Conservation (phyloP, 495 filamentous ascomycete genomes). For the Tetracladium setigerum region DNA sequence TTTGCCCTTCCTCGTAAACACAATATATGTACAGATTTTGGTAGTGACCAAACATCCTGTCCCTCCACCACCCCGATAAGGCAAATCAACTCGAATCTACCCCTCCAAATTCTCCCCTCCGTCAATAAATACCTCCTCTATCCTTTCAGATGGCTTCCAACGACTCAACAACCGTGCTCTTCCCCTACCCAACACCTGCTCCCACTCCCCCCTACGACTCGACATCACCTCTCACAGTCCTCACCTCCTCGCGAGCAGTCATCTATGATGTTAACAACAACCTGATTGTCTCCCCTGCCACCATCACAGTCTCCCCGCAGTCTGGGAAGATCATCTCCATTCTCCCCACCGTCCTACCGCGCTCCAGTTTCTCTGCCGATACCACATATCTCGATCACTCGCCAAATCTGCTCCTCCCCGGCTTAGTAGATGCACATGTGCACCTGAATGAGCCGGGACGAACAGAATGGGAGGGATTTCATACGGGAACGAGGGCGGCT, state of each 20-base stretch:
- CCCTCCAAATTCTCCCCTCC: background rate
- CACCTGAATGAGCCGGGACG: conserved; percentile 96
- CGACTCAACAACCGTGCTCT: conserved; percentile 16
- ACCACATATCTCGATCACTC: conserved; percentile 77
- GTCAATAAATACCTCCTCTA: background rate
- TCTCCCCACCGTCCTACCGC: conserved; percentile 63
- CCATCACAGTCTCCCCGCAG: conserved; percentile 66
- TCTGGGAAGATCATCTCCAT: conserved; percentile 84
- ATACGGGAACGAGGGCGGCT: conserved; percentile 85
- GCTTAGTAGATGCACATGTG: conserved; percentile 93
- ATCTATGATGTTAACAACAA: conserved; percentile 57
- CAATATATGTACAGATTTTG: background rate
- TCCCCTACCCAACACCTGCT: conserved; percentile 21
- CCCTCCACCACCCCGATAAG: conserved; percentile 16
- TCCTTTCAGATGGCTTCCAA: conserved; percentile 21
- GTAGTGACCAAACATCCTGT: background rate
- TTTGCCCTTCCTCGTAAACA: background rate
- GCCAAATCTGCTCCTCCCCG: conserved; percentile 81
- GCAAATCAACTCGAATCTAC: conserved; percentile 5
- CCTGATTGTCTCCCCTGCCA: conserved; percentile 49
- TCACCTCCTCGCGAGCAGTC: conserved; percentile 77
- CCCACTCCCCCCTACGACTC: conserved; percentile 21
- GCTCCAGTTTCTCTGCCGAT: conserved; percentile 60
- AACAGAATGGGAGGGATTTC: conserved; percentile 98
- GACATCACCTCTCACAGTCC: conserved; percentile 49